Evolutionary conservation across 2,329 filamentous ascomycete species (phyloP).

Genomic region (Pseudogymnoascus sp.): DNA sequence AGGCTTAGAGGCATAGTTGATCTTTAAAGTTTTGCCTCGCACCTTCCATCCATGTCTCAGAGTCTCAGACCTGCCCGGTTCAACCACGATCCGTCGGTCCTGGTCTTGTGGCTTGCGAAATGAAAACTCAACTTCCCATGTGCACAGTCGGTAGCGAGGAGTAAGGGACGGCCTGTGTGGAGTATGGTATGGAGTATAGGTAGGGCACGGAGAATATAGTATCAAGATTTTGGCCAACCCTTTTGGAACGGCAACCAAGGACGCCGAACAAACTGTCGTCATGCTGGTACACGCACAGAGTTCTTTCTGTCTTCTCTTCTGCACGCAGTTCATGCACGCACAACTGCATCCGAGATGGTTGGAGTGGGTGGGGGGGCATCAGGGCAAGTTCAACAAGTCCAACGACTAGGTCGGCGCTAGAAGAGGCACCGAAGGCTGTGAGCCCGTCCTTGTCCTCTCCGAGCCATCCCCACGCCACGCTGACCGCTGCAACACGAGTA

Average conservation of each 20-base stretch:
- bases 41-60: slow-evolving; percentile 2
- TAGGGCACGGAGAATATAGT: neutral
- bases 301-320: neutral
- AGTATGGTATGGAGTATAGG: neutral
- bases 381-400: neutral
- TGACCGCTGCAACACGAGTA: neutral
- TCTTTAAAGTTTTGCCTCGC: slow-evolving; percentile 4
- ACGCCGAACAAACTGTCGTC: neutral
- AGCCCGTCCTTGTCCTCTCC: neutral
- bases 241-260: neutral
- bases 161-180: neutral
- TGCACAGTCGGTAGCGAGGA: neutral
- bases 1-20: neutral
- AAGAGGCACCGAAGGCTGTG: neutral
- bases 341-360: neutral
- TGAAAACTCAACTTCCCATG: slow-evolving; percentile 1
- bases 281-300: neutral
- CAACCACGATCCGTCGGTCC: neutral
- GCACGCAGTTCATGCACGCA: neutral
- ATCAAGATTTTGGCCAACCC: neutral
- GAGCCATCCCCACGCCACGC: neutral
- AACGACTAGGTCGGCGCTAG: neutral
- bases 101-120: neutral
- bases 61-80: neutral
- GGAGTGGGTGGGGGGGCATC: neutral